Conservation (phyloP, 1,139 yeast species). For the Scheffersomyces quercinus region DNA sequence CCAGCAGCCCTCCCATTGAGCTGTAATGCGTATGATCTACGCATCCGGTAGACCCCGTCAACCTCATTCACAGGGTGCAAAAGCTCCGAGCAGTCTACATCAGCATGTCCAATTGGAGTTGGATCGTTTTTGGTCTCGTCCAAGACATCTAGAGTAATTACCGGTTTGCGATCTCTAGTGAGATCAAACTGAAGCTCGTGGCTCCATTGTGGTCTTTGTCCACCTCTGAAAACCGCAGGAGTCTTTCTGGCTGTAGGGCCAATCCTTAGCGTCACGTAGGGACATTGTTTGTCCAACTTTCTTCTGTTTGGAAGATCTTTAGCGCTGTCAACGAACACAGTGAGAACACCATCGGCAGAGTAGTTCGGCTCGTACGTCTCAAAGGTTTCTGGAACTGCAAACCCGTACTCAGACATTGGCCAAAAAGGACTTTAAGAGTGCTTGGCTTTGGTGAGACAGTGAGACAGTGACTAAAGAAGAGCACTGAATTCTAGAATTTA, state of each 20-base stretch:
- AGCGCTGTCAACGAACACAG: conserved; percentile 52
- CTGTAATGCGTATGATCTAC: conserved; percentile 76
- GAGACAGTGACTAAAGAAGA: no score
- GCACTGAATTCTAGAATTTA: no score
- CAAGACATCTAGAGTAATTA: conserved; percentile 69
- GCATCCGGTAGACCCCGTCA: conserved; percentile 69
- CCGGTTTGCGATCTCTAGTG: conserved; percentile 61
- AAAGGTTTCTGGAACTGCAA: background rate
- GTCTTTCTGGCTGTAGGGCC: conserved; percentile 83
- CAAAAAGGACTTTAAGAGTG: no score
- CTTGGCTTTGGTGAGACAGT: no score
- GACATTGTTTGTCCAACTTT: conserved; percentile 85
- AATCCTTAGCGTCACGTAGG: conserved; percentile 76
- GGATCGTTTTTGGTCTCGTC: conserved; percentile 90
- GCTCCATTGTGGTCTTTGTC: conserved; percentile 89
- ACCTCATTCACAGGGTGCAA: conserved; percentile 51
- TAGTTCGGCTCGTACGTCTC: conserved; percentile 19
- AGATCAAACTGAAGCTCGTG: conserved; percentile 71
- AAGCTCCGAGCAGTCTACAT: conserved; percentile 74
- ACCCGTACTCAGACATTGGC: no score
- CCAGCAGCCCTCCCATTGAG: conserved; percentile 83
- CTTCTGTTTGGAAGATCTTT: conserved; percentile 80
- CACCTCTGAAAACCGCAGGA: conserved; percentile 74
- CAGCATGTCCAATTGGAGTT: conserved; percentile 79
- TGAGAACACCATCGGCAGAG: conserved; percentile 49